Percentiles rank a stretch among this genome's conserved stretches.
Conservation (phyloP, 2,329 filamentous ascomycete species). For the Zopfia rhizophila region DNA sequence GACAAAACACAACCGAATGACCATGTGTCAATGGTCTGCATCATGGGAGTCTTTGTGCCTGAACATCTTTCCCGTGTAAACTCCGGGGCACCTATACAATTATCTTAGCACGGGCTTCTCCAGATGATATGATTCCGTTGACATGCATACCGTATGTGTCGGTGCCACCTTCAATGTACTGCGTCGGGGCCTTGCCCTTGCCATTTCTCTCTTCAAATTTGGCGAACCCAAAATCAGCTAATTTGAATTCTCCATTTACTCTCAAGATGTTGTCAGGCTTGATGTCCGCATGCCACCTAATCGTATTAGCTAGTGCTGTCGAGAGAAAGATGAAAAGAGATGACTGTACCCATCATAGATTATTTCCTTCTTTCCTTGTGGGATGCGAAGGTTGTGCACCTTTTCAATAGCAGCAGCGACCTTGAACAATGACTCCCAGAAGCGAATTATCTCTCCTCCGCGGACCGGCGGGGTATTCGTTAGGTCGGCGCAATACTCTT, state of each 20-base stretch:
- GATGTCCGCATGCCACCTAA: conserved; percentile 56
- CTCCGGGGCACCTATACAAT: conserved; percentile 22
- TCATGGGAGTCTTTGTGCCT: conserved; percentile 27
- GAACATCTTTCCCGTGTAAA: conserved; percentile 3
- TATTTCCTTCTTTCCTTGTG: conserved; percentile 7
- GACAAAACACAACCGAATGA: conserved; percentile 53
- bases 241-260: conserved; percentile 47
- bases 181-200: conserved; percentile 10
- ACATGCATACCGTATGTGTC: conserved; percentile 47
- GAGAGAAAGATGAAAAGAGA: too few relatives aligned
- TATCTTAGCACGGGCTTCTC: background rate
- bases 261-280: conserved; percentile 58
- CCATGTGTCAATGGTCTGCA: conserved; percentile 54
- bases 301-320: conserved; percentile 1
- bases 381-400: conserved; percentile 35
- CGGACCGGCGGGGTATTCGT: conserved; percentile 36
- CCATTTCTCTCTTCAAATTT: conserved; percentile 26
- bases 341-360: conserved; percentile 30
- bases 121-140: background rate
- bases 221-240: conserved; percentile 53
- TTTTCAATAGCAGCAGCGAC: conserved; percentile 40
- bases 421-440: conserved; percentile 45
- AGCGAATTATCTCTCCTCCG: conserved; percentile 35
- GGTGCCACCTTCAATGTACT: conserved; percentile 41
- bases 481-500: conserved; percentile 38